Base-by-base conservation (phyloP, 192 early-diverging fungal genomes). In the Podila epigama region DNA sequence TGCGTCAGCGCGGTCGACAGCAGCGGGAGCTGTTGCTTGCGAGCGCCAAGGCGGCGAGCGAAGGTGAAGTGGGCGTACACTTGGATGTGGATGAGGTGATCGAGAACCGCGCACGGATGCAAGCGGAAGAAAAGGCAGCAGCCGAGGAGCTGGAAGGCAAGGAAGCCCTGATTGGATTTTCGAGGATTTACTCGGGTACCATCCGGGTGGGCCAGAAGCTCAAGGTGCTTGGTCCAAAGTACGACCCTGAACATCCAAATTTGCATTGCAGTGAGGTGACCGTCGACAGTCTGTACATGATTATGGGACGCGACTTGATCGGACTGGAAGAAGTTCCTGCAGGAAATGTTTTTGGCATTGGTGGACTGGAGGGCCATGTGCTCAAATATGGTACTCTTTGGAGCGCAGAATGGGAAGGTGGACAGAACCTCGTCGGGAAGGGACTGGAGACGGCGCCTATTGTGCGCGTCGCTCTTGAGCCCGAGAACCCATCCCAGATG, bases 271-370 rank as follows among this genome's bases (percentile, higher is more conserved):
- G 90, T 32, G 87, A 95, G 69, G 82, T 97, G 27, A 90, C 80
- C 0, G 88, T 98, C 34, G 79, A 92, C 37, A 85, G 83, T 35
- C 80, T 99, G 41, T 99, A 95, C 55, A 84, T 99, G 85, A 88
- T 98, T 79, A 99, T 99, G 98, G 98, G 98, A 6, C 85, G 95
- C 31, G 98, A 99, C 44, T 79, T 99, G 55, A 89, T 94, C 65
- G 82, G 81, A 20, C 66, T 99, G 66, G 79, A 88, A 12, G 86
- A 91, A 65, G 98, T 97, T 0, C 90, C 93, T 1, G 98, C 98
- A 12, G 98, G 98, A 11, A 97, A 97, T 80, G 91, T 98, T 4
- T 97, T 98, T 85, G 98, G 94, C 28, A 95, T 99, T 66, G 91
- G 90, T 34, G 92, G 92, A 3, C 80, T 97, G 33, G 93, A 92